Evolutionary conservation across 208 protist genomes (phyloP).

Genomic region (Wallacemonas sp.): DNA sequence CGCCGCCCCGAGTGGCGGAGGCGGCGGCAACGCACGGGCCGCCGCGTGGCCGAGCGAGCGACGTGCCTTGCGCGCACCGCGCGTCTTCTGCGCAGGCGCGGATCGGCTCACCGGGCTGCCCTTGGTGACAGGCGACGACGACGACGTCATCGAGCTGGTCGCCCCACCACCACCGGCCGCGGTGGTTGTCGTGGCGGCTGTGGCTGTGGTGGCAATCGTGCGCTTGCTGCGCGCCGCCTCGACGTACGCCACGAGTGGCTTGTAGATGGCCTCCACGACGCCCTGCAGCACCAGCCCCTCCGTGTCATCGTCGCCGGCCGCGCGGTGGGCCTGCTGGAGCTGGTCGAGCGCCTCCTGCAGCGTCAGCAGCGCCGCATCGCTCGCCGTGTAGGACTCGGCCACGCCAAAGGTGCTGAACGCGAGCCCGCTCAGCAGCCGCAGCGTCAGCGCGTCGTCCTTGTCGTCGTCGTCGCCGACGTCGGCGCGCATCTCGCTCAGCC

Average conservation of each 20-base stretch:
- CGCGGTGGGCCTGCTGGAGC: conserved; percentile 17
- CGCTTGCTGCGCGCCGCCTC: conserved; percentile 10
- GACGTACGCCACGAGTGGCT: not conserved
- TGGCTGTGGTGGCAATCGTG: not conserved
- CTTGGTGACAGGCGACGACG: not conserved
- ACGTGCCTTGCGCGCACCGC: conserved; percentile 5
- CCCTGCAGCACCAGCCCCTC: conserved; percentile 7
- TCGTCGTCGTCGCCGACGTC: conserved; percentile 1
- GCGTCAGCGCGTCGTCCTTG: not conserved
- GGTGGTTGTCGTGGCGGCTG: not conserved
- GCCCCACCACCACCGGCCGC: too few relatives aligned
- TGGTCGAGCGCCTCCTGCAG: conserved; percentile 20
- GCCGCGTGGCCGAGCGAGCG: conserved; percentile 9
- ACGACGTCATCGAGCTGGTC: too few relatives aligned
- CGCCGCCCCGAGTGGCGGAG: conserved; percentile 26
- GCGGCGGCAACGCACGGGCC: conserved; percentile 22
- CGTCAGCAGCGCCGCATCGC: conserved; percentile 13
- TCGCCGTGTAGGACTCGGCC: not conserved
- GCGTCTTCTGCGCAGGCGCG: conserved; percentile 6
- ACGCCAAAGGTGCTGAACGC: conserved; percentile 17
- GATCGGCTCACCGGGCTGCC: not conserved
- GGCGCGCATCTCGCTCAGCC: conserved; percentile 1
- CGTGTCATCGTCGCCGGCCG: conserved; percentile 17
- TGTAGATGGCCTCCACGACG: conserved; percentile 20
- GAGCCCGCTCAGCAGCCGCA: conserved; percentile 14